Conservation (phyloP, 768 basidiomycete genomes). For the Lentinula lateritia region DNA sequence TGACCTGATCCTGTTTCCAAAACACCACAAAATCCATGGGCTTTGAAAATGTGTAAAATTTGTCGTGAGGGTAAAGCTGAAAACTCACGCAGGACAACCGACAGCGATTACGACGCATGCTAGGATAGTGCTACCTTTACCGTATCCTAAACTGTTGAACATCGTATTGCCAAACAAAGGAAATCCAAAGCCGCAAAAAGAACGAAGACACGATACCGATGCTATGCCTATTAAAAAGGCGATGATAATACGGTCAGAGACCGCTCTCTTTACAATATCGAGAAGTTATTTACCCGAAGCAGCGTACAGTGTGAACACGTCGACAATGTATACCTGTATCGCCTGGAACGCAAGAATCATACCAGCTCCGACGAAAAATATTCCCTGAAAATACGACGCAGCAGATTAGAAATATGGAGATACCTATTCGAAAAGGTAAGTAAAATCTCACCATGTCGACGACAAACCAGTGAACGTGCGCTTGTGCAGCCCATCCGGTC, state of each 20-base stretch:
- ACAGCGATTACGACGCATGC: conserved; percentile 52
- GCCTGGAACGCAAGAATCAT: conserved; percentile 55
- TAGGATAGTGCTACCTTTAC: conserved; percentile 63
- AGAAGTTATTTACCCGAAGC: conserved; percentile 46
- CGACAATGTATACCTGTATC: conserved; percentile 65
- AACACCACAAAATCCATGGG: conserved; percentile 38
- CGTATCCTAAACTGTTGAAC: conserved; percentile 61
- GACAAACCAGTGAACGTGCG: conserved; percentile 60
- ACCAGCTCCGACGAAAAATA: conserved; percentile 49
- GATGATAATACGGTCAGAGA: background rate
- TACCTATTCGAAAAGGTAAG: conserved; percentile 3
- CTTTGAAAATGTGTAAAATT: conserved; percentile 15
- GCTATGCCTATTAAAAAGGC: conserved; percentile 43
- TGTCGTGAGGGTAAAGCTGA: background rate
- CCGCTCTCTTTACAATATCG: background rate
- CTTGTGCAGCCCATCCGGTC: conserved; percentile 63
- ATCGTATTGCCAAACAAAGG: conserved; percentile 74
- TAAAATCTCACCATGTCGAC: conserved; percentile 51
- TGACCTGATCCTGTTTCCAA: conserved; percentile 34
- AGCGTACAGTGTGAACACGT: conserved; percentile 59
- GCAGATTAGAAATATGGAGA: background rate
- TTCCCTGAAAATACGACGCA: conserved; percentile 36
- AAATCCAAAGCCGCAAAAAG: conserved; percentile 67
- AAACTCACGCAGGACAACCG: conserved; percentile 53
- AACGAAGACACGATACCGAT: conserved; percentile 56